Evolutionary conservation across 202 grass and related monocot genomes (phyloP).

Genomic region (Carex arenaria): DNA sequence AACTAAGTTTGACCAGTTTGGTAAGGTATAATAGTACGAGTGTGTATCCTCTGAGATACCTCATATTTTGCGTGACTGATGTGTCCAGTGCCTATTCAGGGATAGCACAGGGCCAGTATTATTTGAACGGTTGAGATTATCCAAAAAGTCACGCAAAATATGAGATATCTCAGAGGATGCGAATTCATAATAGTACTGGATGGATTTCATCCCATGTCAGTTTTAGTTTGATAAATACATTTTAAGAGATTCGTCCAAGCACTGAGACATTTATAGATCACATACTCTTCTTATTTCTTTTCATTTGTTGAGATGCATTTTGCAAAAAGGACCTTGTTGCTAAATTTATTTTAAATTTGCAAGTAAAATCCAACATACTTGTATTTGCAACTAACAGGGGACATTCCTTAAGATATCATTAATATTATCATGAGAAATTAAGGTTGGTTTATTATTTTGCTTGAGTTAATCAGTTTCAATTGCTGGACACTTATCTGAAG

Average conservation of each 20-base stretch:
- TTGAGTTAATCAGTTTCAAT: background rate
- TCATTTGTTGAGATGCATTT: background rate
- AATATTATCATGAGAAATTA: background rate
- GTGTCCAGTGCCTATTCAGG: too few species aligned
- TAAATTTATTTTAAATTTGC: background rate
- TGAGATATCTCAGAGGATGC: too few species aligned
- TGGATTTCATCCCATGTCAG: background rate
- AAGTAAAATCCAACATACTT: background rate
- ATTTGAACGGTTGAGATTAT: too few species aligned
- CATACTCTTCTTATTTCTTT: background rate
- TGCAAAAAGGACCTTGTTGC: background rate
- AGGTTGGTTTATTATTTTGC: background rate
- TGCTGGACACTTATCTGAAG: background rate
- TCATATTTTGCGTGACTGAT: too few species aligned
- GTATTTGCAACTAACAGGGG: background rate
- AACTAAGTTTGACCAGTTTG: background rate
- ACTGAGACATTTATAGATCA: background rate
- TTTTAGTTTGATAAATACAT: background rate
- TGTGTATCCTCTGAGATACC: too few species aligned
- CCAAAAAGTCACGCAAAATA: too few species aligned
- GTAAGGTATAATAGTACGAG: background rate
- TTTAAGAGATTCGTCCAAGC: constrained; percentile 1
- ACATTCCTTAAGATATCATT: background rate
- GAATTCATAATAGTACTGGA: background rate
- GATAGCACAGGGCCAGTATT: too few species aligned